Evolutionary conservation across 169 alveolate genomes (phyloP), one percentile per base, ranked within the genome.

Genomic region (Eimeria sp.): DNA sequence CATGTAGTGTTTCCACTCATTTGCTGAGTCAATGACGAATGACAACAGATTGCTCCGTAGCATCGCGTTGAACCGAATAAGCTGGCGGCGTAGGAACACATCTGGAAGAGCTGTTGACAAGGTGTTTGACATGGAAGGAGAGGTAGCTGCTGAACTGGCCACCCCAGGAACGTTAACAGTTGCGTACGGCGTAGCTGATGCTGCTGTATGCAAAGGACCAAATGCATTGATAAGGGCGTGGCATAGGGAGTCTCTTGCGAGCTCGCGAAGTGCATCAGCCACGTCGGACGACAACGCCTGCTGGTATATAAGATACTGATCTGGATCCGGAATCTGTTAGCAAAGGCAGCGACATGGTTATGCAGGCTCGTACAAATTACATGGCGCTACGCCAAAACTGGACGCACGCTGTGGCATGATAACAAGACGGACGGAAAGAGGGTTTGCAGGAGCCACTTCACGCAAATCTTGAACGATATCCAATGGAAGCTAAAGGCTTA

Each of bases 181-280:
- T 22, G 80, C 67, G 22, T 61, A 34, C 25, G 82, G n/a, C 25
- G 94, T 47, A 40, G 78, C 51, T 57, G 73, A 58, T 40, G 92
- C 76, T 63, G 76, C 92, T 18, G 92, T 63, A 27, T 51, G 57
- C 92, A 84, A 84, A 11, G 75, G 76, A 20, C 57, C 92, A 27
- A 84, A 84, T 7, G 92, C 75, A 58, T 43, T 84, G 54, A 87
- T 87, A 40, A 87, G 83, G 18, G 94, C 94, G 45, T 87, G 94
- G 54, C 94, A 87, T 27, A 87, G 22, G 43, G 94, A 87, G 27
- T 87, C 94, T 18, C 94, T 87, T 43, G 61, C 94, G 22, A 87
- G 80, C 94, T 87, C 94, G 49, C 83, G 63, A n/a, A 87, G 65
- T 30, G 94, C 94, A n/a, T 65, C 83, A 87, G 94, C 94, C 45